These are phyloP conservation scores for Verbascum thapsus DNA, from an alignment of 257 asterid genomes.

Conservation along the genomic window DNA sequence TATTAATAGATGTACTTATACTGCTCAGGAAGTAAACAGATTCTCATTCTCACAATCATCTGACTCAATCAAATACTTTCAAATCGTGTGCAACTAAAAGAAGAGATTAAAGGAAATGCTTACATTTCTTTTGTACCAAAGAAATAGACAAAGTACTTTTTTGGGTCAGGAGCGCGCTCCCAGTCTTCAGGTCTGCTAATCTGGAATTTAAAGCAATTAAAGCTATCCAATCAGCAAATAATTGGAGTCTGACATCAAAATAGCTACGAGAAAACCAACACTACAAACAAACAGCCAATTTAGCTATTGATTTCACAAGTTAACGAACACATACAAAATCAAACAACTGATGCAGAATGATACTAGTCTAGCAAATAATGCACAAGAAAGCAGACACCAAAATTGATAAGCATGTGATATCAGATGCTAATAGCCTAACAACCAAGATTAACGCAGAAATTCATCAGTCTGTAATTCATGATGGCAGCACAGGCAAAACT, in stretches of 20 bases:
- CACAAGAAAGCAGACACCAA: background rate
- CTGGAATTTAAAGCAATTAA: constrained; percentile 48
- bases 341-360: constrained; percentile 2
- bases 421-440: constrained; percentile 12
- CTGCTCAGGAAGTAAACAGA: constrained; percentile 9
- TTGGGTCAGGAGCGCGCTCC: constrained; percentile 65
- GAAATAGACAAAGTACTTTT: constrained; percentile 78
- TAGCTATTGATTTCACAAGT: constrained; percentile 4
- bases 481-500: constrained; percentile 4
- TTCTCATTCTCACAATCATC: background rate
- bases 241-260: constrained; percentile 14
- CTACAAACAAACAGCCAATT: constrained; percentile 13
- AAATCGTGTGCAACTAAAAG: constrained; percentile 24
- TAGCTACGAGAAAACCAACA: background rate
- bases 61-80: constrained; percentile 14
- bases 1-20: background rate
- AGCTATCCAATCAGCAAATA: constrained; percentile 26
- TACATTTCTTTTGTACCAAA: constrained; percentile 88
- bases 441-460: constrained; percentile 25
- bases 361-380: background rate
- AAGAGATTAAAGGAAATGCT: constrained; percentile 33
- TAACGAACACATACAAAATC: background rate
- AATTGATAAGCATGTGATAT: constrained; percentile 4
- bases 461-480: constrained; percentile 29
- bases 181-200: constrained; percentile 83